Base-by-base conservation (phyloP, 768 basidiomycete genomes). In the Infundibulicybe gibba region DNA sequence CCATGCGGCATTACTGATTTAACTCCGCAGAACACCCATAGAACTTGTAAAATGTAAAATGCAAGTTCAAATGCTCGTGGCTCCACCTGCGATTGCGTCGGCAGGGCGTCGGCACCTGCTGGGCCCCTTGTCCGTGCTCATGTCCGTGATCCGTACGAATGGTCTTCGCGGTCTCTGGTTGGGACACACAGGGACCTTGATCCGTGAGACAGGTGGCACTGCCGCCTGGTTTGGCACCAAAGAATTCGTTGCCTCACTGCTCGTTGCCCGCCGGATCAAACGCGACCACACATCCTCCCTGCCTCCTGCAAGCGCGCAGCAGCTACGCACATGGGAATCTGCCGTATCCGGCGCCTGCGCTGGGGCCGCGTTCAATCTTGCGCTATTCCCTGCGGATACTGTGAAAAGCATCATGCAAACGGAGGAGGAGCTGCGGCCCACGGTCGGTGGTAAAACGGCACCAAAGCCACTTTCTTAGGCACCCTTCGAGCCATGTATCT, bases 41-140 rank as follows among this genome's bases (percentile, higher is more conserved):
- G 94, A 97, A 58, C 84, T 97, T 41, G 81, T 97, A 49, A 97
- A 98, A 67, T 97, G 93, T 71, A 91, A 92, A 64, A 95, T 97
- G 93, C 94, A 97, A 64, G 94, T 97, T 2, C 93, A 95, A 61
- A 86, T 91, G 80, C 80, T 95, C 31, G 53, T 60, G 3, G 31
- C 54, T 0, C 57, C 56, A 13, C 20, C 58, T 5, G 32, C 58
- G 2, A 32, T 51, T 30, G 25, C 57, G 13, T 44, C 63, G 32
- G 47, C 40, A 49, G 25, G 25, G 25, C 25, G 25, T 25, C 40
- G 48, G 40, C 31, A 44, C 25, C 79, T 87, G 0, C 86, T 89
- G 9, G 94, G 95, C 0, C 88, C 91, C 0, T 64, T 90, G 39
- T 68, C 79, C 2, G 77, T 97, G 47, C 67, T 92, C 44, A 67